phyloP scores from a whole-genome alignment of 2,329 filamentous ascomycete species.

The Claviceps spartinae region DNA sequence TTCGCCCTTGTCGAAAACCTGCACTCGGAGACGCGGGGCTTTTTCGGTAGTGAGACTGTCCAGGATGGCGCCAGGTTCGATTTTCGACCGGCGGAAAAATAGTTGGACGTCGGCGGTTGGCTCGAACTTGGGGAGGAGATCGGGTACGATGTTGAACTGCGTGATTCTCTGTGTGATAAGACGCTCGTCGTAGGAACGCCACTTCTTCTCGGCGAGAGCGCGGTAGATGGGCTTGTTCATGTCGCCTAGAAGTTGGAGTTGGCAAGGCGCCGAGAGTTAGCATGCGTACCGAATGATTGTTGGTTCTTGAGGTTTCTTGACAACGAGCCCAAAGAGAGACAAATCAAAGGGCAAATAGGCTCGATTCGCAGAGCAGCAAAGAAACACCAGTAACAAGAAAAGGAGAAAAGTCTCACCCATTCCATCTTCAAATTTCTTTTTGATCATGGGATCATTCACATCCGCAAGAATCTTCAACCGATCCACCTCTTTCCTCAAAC shows the following conservation, averaged over 20 bases:
- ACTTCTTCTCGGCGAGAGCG: constrained; percentile 73
- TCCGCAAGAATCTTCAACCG: constrained; percentile 78
- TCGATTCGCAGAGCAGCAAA: neutral
- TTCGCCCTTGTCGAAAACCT: constrained; percentile 70
- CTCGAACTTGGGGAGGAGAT: constrained; percentile 69
- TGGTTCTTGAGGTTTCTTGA: no score
- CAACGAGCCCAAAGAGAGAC: neutral
- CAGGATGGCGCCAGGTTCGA: constrained; percentile 67
- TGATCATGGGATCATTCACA: constrained; percentile 87
- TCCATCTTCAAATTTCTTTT: constrained; percentile 88
- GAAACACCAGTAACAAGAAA: neutral
- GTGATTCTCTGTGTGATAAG: constrained; percentile 73
- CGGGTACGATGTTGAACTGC: constrained; percentile 78
- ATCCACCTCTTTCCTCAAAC: constrained; percentile 61
- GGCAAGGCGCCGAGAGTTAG: neutral
- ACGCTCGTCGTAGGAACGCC: constrained; percentile 69
- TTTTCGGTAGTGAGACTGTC: constrained; percentile 59
- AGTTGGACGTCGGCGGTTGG: constrained; percentile 69
- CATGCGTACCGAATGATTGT: neutral
- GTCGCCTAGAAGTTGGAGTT: constrained; percentile 46
- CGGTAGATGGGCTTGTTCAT: constrained; percentile 96
- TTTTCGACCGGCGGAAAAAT: constrained; percentile 56
- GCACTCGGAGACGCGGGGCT: constrained; percentile 64
- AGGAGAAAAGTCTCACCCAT: constrained; percentile 45
- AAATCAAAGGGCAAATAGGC: neutral